Base-by-base conservation (phyloP, 139 green algal genomes). In the Edaphochlamys debaryana region DNA sequence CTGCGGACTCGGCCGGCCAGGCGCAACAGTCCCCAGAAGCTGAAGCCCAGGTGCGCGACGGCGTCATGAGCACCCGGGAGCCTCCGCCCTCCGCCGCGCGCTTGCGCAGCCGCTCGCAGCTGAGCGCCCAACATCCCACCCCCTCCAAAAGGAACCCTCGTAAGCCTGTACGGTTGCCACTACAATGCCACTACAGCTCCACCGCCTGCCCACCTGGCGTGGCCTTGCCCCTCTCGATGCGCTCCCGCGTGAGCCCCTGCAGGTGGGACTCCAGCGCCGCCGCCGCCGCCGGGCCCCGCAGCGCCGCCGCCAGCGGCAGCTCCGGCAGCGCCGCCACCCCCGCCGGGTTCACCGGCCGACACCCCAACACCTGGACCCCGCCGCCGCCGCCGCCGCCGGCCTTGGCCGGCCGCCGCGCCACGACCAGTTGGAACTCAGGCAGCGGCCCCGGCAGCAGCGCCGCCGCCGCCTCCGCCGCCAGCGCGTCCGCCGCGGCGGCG, bases 351-450 rank as follows among this genome's bases (percentile, higher is more conserved):
- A 81, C 60, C 17, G 75, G 75, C 75, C 32, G 32, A 40, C 75
- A 81, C 11, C 75, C 75, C 60, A 81, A 40, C 41, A 81, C 56
- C 40, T 5, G 41, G 30, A 36, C 60, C 30, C 62, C 62, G 62
- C 29, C 62, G 30, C 5, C 62, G 13, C 62, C 32, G 29, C 15
- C 22, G 54, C 6, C 54, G 54, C 54, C 54, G 45, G 45, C 9
- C 11, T 9, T 54, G 45, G 45, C 56, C 7, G 67, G 48, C n/a
- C n/a, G n/a, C n/a, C n/a, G n/a, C n/a, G n/a, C n/a, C n/a, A n/a
- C n/a, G n/a, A n/a, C n/a, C 74, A 80, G n/a, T 58, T 80, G 74
- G 40, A 80, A 80, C 38, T 80, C 72, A 8, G 72, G 72, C 32
- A 19, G 32, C 64, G 17, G 27, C n/a, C n/a, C n/a, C 32, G 34